Evolutionary conservation across 257 asterid species (phyloP), one percentile per base, ranked within the genome.

Genomic region (Solanum chaucha): DNA sequence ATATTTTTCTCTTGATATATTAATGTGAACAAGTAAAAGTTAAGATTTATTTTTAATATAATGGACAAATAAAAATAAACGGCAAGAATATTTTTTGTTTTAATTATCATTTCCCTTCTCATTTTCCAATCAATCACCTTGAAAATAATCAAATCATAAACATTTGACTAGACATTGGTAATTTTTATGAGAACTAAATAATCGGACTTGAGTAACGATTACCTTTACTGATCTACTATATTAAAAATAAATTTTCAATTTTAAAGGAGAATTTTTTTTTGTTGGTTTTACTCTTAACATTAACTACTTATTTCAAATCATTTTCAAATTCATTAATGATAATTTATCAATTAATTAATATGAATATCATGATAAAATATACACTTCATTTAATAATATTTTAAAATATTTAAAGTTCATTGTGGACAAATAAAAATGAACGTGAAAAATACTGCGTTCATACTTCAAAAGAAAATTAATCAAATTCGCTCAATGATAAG

Each of bases 371-470:
- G 10, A 13, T 67, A 26, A 67, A 67, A 13, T 12, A 13, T 26
- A 5, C 2, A 26, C 36, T 26, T 67, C 9, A 26, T 12, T 13
- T 26, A 26, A 5, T 28, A 13, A 5, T 26, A 24, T 11, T 65
- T 65, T 11, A 0, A 11, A 3, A 13, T 67, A 26, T 1, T 0
- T 1, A 28, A 67, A 67, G 0, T 13, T 5, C 0, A 28, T 2
- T 24, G 30, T 24, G 9, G 0, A 28, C 22, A 28, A 12, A 13
- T 67, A 67, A 67, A 67, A 67, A 12, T 3, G 0, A 26, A 67
- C 5, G 3, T 0, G 7, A 1, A 1, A 28, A 48, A 4, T 46
- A 12, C 1, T 12, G 1, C 1, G 2, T 13, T 13, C 55, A 28
- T 28, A 35, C 48, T 73, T 35, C 5, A 73, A 35, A 9, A 73